Evolutionary conservation across 1,284 basidiomycete genomes (phyloP).

Genomic region (Austropuccinia psidii): DNA sequence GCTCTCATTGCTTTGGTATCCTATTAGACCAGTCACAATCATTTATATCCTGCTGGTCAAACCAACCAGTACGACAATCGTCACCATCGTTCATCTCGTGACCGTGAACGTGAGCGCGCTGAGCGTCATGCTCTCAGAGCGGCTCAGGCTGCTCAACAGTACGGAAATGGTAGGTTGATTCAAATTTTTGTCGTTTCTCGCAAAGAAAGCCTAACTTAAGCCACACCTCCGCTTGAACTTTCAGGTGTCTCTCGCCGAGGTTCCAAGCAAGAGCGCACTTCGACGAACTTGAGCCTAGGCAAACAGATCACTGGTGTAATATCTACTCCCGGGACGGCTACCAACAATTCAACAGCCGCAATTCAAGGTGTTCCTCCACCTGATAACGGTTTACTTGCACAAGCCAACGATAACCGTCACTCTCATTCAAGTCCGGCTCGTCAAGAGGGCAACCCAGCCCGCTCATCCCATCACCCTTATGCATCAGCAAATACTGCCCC

Average conservation of each 20-base stretch:
- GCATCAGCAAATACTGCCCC: neutral
- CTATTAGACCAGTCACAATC: slow-evolving; percentile 13
- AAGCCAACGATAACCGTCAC: neutral
- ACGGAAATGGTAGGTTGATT: slow-evolving; percentile 6
- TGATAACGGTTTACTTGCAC: slow-evolving; percentile 2
- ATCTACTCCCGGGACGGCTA: neutral
- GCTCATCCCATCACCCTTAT: slow-evolving; percentile 15
- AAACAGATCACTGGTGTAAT: slow-evolving; percentile 16
- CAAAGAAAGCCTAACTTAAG: neutral
- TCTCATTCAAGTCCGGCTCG: neutral
- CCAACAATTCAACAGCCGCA: slow-evolving; percentile 14
- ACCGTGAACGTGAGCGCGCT: slow-evolving; percentile 49
- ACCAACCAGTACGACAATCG: slow-evolving; percentile 41
- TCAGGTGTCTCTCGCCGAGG: slow-evolving; percentile 10
- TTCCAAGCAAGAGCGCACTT: slow-evolving; percentile 17
- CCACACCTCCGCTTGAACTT: neutral
- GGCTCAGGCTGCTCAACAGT: slow-evolving; percentile 42
- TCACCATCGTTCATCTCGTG: slow-evolving; percentile 46
- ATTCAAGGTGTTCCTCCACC: slow-evolving; percentile 23
- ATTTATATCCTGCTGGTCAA: slow-evolving; percentile 6
- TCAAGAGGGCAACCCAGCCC: neutral
- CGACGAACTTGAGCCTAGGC: slow-evolving; percentile 14
- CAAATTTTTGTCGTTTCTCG: neutral
- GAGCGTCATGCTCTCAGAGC: slow-evolving; percentile 50
- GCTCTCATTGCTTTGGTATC: neutral